Conservation (phyloP, 164 flowering plant genomes). For the Chloranthus sessilifolius region DNA sequence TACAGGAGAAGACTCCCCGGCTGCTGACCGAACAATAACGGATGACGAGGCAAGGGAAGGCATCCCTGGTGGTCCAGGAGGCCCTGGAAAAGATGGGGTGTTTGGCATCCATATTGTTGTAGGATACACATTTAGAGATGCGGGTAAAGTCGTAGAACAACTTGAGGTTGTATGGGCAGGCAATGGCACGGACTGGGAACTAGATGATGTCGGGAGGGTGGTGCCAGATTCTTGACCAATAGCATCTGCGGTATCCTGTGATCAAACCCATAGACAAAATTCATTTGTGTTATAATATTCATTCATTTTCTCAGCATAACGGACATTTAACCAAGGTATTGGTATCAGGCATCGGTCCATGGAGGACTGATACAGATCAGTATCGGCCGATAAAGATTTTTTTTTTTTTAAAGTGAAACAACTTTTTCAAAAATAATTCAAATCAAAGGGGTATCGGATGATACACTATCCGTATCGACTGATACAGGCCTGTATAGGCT, state of each 20-base stretch:
- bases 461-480: too few relatives aligned
- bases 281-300: too few relatives aligned
- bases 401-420: too few relatives aligned
- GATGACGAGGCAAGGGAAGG: conserved; percentile 25
- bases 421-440: too few relatives aligned
- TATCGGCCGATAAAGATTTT: too few relatives aligned
- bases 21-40: conserved; percentile 14
- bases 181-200: conserved; percentile 27
- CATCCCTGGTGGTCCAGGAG: conserved; percentile 30
- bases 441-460: too few relatives aligned
- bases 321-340: too few relatives aligned
- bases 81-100: conserved; percentile 32
- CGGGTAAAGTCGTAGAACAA: conserved; percentile 16
- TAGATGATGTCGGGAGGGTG: conserved; percentile 19
- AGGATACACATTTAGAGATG: conserved; percentile 26
- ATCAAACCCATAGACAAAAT: conserved; percentile 12
- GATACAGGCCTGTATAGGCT: too few relatives aligned
- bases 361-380: too few relatives aligned
- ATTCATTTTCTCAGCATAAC: too few relatives aligned
- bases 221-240: conserved; percentile 23
- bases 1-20: conserved; percentile 31
- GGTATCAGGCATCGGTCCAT: too few relatives aligned
- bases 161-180: conserved; percentile 23
- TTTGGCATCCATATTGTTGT: conserved; percentile 23
- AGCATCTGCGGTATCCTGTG: conserved; percentile 29